Percentiles rank a stretch among this genome's conserved stretches.
phyloP scores from a whole-genome alignment of 768 basidiomycete species.

The Macrolepiota dolichaula region DNA sequence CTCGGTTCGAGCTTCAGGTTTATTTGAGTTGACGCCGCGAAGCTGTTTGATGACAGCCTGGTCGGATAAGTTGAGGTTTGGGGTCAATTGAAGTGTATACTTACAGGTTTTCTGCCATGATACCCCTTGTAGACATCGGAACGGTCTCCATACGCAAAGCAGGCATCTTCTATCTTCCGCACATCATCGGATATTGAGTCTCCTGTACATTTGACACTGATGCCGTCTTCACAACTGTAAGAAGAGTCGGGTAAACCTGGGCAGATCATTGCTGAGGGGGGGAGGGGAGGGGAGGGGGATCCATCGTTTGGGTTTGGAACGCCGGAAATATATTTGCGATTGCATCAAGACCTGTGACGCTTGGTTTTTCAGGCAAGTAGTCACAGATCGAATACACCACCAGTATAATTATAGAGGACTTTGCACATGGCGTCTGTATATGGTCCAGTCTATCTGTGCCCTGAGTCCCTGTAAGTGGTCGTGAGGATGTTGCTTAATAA shows the following conservation, averaged over 20 bases:
- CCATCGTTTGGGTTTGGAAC: no score
- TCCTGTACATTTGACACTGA: no score
- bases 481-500: background rate
- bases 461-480: constrained; percentile 67
- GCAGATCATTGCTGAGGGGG: background rate
- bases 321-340: no score
- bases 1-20: constrained; percentile 6
- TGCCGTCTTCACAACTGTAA: no score
- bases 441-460: constrained; percentile 82
- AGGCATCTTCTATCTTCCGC: constrained; percentile 7
- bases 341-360: no score
- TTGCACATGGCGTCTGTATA: constrained; percentile 87
- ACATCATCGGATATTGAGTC: constrained; percentile 13
- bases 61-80: background rate
- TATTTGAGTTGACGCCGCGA: constrained; percentile 17
- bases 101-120: background rate
- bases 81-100: no score
- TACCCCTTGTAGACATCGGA: constrained; percentile 18
- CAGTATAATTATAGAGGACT: constrained; percentile 61
- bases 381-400: constrained; percentile 81
- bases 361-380: no score
- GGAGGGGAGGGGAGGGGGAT: no score
- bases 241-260: background rate
- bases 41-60: constrained; percentile 19
- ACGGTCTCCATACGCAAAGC: constrained; percentile 18